Percentiles rank a stretch among this genome's conserved stretches.
Conservation (phyloP, 129 eudicot species). For the Flaveria trinervia region DNA sequence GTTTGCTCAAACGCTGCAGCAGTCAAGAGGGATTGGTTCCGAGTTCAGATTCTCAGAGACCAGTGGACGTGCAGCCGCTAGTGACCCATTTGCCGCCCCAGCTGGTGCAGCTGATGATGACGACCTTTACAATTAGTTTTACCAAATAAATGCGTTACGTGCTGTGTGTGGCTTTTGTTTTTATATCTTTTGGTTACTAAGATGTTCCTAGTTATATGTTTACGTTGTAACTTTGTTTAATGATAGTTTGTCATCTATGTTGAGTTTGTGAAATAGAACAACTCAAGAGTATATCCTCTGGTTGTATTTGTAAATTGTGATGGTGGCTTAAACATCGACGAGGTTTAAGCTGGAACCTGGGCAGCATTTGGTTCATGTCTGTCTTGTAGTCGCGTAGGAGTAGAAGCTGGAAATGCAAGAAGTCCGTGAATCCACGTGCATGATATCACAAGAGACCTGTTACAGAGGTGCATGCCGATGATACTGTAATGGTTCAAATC, state of each 20-base stretch:
- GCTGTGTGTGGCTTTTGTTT: not conserved
- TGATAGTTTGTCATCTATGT: not conserved
- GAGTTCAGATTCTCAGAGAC: constrained; percentile 70
- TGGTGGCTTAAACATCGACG: too few species aligned
- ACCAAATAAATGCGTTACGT: not conserved
- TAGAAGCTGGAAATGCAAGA: too few species aligned
- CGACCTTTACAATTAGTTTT: constrained; percentile 76
- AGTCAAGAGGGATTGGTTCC: constrained; percentile 71
- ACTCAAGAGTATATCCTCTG: not conserved
- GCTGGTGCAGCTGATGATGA: constrained; percentile 90
- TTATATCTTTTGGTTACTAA: not conserved
- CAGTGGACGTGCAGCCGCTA: constrained; percentile 37
- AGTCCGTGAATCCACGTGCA: too few species aligned
- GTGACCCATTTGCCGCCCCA: constrained; percentile 75
- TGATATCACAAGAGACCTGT: too few species aligned
- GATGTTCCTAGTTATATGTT: not conserved
- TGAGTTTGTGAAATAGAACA: not conserved
- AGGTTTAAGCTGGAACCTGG: too few species aligned
- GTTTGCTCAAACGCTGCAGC: constrained; percentile 78
- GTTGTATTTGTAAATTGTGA: not conserved
- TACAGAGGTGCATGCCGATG: too few species aligned
- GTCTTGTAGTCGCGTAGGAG: too few species aligned
- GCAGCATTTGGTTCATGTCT: too few species aligned
- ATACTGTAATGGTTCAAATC: too few species aligned
- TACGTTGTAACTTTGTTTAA: not conserved